Percentiles rank a stretch among this genome's conserved stretches.
Evolutionary conservation across 2,329 filamentous ascomycete genomes (phyloP).

Genomic region (Colletotrichum filicis): DNA sequence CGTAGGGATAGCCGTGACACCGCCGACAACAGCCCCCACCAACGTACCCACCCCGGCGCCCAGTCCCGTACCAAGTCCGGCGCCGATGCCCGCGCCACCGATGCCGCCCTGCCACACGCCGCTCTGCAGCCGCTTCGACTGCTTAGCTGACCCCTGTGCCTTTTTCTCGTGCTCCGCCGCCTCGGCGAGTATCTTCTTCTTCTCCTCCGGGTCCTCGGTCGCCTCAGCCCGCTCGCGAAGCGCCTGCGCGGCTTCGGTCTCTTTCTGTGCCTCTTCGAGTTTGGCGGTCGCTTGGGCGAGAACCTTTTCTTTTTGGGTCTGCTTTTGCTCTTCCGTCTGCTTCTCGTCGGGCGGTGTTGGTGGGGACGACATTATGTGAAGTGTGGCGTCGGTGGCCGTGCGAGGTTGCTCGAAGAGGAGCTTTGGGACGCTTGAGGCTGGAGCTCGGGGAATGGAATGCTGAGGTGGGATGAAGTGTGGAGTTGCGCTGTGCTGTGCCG

Average conservation of each 20-base stretch:
- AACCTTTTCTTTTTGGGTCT: constrained; percentile 21
- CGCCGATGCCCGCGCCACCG: constrained; percentile 29
- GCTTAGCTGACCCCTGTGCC: background rate
- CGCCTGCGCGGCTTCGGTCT: constrained; percentile 6
- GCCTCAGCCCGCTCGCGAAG: constrained; percentile 16
- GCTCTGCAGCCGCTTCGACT: constrained; percentile 26
- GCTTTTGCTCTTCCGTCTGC: constrained; percentile 14
- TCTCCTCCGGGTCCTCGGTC: constrained; percentile 23
- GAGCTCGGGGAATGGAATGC: background rate
- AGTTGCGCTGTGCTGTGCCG: background rate
- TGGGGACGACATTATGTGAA: constrained; percentile 9
- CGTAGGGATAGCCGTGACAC: constrained; percentile 24
- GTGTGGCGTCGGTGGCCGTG: background rate
- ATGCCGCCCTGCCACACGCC: constrained; percentile 30
- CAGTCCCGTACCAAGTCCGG: constrained; percentile 15
- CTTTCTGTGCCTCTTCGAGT: constrained; percentile 23
- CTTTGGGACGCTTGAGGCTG: no score
- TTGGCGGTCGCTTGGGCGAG: constrained; percentile 27
- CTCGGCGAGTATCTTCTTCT: constrained; percentile 22
- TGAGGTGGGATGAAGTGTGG: background rate
- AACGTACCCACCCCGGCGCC: constrained; percentile 25
- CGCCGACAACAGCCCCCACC: constrained; percentile 19
- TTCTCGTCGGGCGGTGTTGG: background rate
- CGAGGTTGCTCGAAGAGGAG: background rate
- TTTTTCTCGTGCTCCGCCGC: constrained; percentile 25